Base-by-base conservation (phyloP, 2,329 filamentous ascomycete species). In the Trichoderma oligosporum region DNA sequence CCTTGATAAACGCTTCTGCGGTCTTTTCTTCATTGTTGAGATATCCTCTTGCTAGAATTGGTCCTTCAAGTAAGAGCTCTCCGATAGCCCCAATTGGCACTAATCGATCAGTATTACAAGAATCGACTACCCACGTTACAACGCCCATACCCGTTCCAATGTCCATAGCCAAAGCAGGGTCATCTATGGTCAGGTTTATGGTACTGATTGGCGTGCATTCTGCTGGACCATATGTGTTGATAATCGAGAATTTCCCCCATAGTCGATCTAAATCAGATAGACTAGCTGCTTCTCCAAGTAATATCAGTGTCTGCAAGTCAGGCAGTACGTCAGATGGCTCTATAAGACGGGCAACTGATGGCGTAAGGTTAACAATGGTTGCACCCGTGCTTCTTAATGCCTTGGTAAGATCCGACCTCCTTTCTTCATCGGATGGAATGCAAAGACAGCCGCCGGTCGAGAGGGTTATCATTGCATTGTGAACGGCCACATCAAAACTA, bases 31-130 rank as follows among this genome's bases (percentile, higher is more conserved):
- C 68, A 36, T 83, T 77, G 54, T 78, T 76, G 29, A 83, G 68
- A 58, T 84, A 85, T 27, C 80, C 80, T n/a, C 76, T 71, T 16
- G 78, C 80, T 18, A 85, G 76, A 22, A 78, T 73, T 2, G 79
- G 78, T 1, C 78, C 78, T 59, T 76, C 76, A 35, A 80, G 67
- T 4, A 76, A 63, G 16, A 78, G 70, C 63, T 78, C 76, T 16
- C 76, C 76, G 3, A 75, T 66, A 1, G 67, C 63, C 3, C 75
- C 75, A 4, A 75, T 60, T 1, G 75, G 74, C 20, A 72, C 65
- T 8, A 78, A 67, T 7, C 62, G 66, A 47, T 76, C 55, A 54
- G 71, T 65, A 58, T 73, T 66, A 7, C 68, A 63, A 1, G 72
- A 67, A 46, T 77, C 72, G 25, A 76, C 72, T 29, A 78, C 70